These are phyloP conservation scores for Phytopythium aichiense DNA, from an alignment of 352 stramenopile species.

Conservation along the genomic window DNA sequence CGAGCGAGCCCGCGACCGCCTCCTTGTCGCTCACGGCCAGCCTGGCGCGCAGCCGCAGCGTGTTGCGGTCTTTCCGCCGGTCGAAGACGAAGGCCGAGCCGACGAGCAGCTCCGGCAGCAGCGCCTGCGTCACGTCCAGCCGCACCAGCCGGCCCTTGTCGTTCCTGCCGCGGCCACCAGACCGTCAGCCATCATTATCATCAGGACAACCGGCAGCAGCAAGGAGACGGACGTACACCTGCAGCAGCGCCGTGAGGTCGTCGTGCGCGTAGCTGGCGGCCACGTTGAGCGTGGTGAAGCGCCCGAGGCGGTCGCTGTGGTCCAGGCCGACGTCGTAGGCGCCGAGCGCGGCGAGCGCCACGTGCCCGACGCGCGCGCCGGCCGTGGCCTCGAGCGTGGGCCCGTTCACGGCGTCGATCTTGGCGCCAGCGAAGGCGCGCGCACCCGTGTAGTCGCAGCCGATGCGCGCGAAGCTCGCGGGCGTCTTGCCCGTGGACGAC, in stretches of 20 bases:
- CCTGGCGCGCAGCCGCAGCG: slow-evolving; percentile 49
- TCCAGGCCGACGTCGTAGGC: slow-evolving; percentile 78
- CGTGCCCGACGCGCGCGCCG: slow-evolving; percentile 36
- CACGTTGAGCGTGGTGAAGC: slow-evolving; percentile 58
- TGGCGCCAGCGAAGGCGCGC: slow-evolving; percentile 46
- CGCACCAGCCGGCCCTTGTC: slow-evolving; percentile 58
- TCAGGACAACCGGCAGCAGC: background rate
- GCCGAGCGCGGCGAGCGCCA: slow-evolving; percentile 45
- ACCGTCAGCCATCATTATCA: background rate
- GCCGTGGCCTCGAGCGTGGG: slow-evolving; percentile 62
- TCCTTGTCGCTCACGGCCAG: slow-evolving; percentile 47
- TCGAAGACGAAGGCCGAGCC: slow-evolving; percentile 64
- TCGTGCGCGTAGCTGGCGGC: slow-evolving; percentile 59
- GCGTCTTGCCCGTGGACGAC: slow-evolving; percentile 60
- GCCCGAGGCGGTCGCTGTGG: slow-evolving; percentile 64
- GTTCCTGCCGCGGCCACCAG: slow-evolving; percentile 29
- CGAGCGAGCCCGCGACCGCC: slow-evolving; percentile 51
- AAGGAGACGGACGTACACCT: slow-evolving; percentile 49
- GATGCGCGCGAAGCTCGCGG: slow-evolving; percentile 65
- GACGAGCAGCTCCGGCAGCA: slow-evolving; percentile 53
- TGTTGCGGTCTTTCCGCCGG: slow-evolving; percentile 64
- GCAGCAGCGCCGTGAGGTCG: slow-evolving; percentile 56
- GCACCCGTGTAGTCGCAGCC: slow-evolving; percentile 57
- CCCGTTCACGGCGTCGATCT: slow-evolving; percentile 78
- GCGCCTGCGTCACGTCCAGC: slow-evolving; percentile 55